Evolutionary conservation across 768 basidiomycete species (phyloP), one percentile per base, ranked within the genome.

Genomic region (Sarcomyxa edulis): DNA sequence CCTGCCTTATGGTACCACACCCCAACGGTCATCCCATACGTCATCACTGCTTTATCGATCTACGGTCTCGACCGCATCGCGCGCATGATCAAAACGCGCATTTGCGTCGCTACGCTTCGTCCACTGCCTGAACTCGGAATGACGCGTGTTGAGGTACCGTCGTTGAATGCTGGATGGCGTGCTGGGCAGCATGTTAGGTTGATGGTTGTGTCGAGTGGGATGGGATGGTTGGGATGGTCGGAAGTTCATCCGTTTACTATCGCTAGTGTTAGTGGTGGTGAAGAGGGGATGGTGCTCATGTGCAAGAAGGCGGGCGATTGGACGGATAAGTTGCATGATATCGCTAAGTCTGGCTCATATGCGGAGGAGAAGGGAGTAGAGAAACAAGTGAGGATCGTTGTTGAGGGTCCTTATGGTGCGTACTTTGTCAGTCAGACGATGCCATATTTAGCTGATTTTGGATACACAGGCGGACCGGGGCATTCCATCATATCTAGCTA

Each of bases 121-220:
- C 63, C 80, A 2, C 56, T 89, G 9, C 74, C 81, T 2, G 76
- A 76, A 41, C 66, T 86, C 24, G 71, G 67, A 15, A 63, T 74
- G 33, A 86, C 84, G 3, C 72, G 74, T 34, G 56, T 91, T 27
- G 74, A 81, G 41, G 61, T 89, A 11, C 78, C 76, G 0, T 43
- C 60, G 2, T 43, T 89, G 43, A 80, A 74, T 45, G 55, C 70
- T 3, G 90, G 89, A 27, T 93, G 89, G 89, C 72, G 83, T n/a
- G 74, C 85, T 1, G 87, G 90, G 1, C 90, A 93, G 52, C 88
- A 92, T 50, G 74, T 91, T 18, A 75, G 87, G n/a, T 41, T 94
- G 2, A 72, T 84, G 9, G 59, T 85, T 1, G 59, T 84, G 10
- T 72, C 76, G 1, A 52, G 63, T 4, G 64, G 65, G 5, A 67